These are phyloP conservation scores for Colletotrichum scovillei DNA, from an alignment of 2,329 filamentous ascomycete species.

Conservation along the genomic window DNA sequence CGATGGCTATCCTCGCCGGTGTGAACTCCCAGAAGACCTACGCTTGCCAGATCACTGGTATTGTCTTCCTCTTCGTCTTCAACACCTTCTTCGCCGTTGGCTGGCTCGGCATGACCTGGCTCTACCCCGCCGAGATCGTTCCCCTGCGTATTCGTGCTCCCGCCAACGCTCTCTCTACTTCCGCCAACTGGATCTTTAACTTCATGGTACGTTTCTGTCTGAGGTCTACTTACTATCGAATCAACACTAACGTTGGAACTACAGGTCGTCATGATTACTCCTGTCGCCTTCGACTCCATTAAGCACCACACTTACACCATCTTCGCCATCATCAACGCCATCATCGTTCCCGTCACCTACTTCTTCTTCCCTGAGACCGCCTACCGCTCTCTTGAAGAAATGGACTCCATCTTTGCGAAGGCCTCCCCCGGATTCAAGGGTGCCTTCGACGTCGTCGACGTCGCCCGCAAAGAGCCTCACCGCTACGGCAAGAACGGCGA, in stretches of 20 bases:
- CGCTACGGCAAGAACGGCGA: conserved; percentile 71
- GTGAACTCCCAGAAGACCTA: conserved; percentile 46
- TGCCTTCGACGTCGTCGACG: conserved; percentile 49
- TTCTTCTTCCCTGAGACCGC: conserved; percentile 75
- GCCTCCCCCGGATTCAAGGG: conserved; percentile 51
- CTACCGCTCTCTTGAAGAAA: conserved; percentile 73
- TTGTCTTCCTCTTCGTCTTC: conserved; percentile 70
- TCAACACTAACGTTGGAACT: not conserved
- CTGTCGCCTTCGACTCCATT: conserved; percentile 68
- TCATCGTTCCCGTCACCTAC: conserved; percentile 68
- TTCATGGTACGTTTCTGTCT: conserved; percentile 55
- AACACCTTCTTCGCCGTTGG: conserved; percentile 70
- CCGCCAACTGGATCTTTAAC: conserved; percentile 72
- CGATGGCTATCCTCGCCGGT: conserved; percentile 72
- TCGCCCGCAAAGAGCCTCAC: conserved; percentile 59
- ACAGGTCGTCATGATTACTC: conserved; percentile 71
- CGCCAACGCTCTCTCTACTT: conserved; percentile 66
- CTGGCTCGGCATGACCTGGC: conserved; percentile 71
- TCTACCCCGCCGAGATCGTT: conserved; percentile 71
- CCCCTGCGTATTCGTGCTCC: conserved; percentile 70
- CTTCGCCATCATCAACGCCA: conserved; percentile 73
- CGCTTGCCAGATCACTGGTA: conserved; percentile 43
- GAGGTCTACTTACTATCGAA: not conserved
- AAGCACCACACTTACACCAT: conserved; percentile 72
- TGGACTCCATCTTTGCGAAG: conserved; percentile 73